Base-by-base conservation (phyloP, 768 basidiomycete species). In the Boletus sp. region DNA sequence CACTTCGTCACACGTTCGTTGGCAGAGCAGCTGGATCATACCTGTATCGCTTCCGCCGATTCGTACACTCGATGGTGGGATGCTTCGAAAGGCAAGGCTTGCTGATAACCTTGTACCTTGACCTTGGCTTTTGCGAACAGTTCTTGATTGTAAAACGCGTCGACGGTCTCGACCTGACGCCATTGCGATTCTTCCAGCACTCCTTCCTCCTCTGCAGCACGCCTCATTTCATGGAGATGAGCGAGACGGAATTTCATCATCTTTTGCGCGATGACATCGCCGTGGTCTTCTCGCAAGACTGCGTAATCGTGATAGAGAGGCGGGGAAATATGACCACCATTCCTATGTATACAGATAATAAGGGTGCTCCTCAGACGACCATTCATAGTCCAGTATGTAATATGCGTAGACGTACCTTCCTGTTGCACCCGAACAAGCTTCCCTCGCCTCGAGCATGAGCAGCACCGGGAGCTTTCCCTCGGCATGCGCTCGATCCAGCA, bases 371-470 rank as follows among this genome's bases (percentile, higher is more conserved):
- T 27, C 15, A 25, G 9, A 29, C 7, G 21, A 7, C 10, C 10
- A 11, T n/a, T n/a, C 35, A n/a, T 5, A 25, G 25, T 25, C 25
- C 25, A 25, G 5, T n/a, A n/a, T n/a, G n/a, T n/a, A n/a, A n/a
- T n/a, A n/a, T n/a, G n/a, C 14, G n/a, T 14, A n/a, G 13, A 70
- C 75, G n/a, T 53, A 83, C 85, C 87, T 76, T 35, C 81, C 88
- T 0, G 87, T 88, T 7, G 88, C 88, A 1, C 88, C 88, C 0
- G 85, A 87, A 61, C 88, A 90, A 0, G 77, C 76, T 11, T 88
- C 87, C 50, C 93, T 72, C 4, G 92, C 93, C 60, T 96, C 93
- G 21, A 96, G 77, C 75, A 93, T 84, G 21, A 90, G 80, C 2
- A 94, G 67, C 35, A 73, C 70, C 14, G 81, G 54, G 7, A 58